Evolutionary conservation across 805 yeast species (phyloP).

Genomic region (Yamadazyma sp.): DNA sequence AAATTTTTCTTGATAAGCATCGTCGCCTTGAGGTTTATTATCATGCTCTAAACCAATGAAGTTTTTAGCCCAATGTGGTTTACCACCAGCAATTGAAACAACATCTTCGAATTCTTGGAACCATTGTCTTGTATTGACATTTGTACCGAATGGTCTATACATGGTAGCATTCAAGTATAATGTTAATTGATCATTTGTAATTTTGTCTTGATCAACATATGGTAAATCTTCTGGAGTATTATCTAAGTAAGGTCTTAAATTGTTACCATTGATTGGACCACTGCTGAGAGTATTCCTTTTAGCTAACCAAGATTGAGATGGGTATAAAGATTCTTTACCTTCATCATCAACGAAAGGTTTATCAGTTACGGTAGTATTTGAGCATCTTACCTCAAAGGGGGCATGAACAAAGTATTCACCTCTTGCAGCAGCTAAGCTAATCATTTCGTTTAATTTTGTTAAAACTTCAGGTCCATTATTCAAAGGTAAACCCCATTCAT

Average conservation of each 20-base stretch:
- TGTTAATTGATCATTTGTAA: conserved; percentile 75
- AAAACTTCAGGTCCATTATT: conserved; percentile 72
- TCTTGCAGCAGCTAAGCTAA: conserved; percentile 53
- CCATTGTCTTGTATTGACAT: conserved; percentile 78
- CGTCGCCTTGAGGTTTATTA: conserved; percentile 32
- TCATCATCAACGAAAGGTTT: conserved; percentile 31
- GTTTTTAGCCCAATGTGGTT: conserved; percentile 98
- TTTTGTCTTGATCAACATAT: conserved; percentile 46
- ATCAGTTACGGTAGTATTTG: conserved; percentile 67
- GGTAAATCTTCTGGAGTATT: conserved; percentile 63
- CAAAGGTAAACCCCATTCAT: conserved; percentile 97
- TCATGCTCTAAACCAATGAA: conserved; percentile 57
- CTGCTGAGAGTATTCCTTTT: conserved; percentile 50
- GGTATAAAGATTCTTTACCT: conserved; percentile 38
- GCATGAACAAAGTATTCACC: conserved; percentile 85
- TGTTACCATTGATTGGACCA: conserved; percentile 86
- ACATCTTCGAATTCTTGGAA: conserved; percentile 78
- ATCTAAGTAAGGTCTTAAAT: conserved; percentile 76
- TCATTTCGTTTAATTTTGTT: conserved; percentile 56
- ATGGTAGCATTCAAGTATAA: conserved; percentile 89
- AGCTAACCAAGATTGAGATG: conserved; percentile 47
- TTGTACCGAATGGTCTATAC: conserved; percentile 86
- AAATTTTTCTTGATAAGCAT: conserved; percentile 35
- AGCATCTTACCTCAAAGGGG: conserved; percentile 91
- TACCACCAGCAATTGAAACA: conserved; percentile 76